These are phyloP conservation scores for Melampsora larici-populina DNA, from an alignment of 1,284 basidiomycete species.

Conservation along the genomic window DNA sequence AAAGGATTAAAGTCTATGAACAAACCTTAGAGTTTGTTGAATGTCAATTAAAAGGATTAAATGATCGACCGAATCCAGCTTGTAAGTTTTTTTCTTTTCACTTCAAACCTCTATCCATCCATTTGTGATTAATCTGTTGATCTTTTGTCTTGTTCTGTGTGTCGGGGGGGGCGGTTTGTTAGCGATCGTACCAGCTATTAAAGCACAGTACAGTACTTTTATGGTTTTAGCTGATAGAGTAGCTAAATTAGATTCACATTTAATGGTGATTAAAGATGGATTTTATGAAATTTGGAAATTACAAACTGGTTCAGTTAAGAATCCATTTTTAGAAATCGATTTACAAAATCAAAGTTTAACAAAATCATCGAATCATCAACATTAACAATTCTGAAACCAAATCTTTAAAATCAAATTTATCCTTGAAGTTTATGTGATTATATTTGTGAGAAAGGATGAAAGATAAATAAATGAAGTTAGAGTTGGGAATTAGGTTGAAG, in stretches of 20 bases:
- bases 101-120: background rate
- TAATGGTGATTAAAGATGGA: conserved; percentile 18
- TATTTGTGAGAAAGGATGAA: no score
- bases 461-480: no score
- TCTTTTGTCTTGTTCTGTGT: background rate
- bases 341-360: no score
- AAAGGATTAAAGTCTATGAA: conserved; percentile 21
- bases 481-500: no score
- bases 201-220: conserved; percentile 40
- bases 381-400: no score
- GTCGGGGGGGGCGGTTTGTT: background rate
- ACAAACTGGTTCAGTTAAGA: conserved; percentile 36
- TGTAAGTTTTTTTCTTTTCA: conserved; percentile 2
- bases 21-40: conserved; percentile 40
- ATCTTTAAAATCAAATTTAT: no score
- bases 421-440: no score
- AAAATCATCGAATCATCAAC: no score
- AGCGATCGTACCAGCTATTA: conserved; percentile 40
- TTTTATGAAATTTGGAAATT: conserved; percentile 36
- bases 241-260: background rate
- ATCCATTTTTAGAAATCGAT: conserved; percentile 42
- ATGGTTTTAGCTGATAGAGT: conserved; percentile 37
- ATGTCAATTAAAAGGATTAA: conserved; percentile 27
- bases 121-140: background rate
- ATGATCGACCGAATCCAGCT: conserved; percentile 39